Conservation (phyloP, 1,284 basidiomycete species). For the Rhodotorula sp. region DNA sequence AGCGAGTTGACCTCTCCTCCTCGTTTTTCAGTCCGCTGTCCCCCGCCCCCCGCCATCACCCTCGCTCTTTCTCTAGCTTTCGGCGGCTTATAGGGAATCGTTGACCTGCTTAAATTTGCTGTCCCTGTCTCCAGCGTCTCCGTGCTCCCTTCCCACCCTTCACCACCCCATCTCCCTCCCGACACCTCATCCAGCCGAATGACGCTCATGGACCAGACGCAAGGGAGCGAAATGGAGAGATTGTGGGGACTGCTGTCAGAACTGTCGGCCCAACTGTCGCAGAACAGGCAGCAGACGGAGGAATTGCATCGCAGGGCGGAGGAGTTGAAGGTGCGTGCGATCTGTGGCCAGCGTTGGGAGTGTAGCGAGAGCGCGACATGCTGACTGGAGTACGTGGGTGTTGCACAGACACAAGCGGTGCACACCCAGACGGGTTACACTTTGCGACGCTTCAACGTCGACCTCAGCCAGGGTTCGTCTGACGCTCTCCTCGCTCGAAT, state of each 20-base stretch:
- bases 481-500: background rate
- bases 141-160: background rate
- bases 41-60: no score
- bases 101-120: no score
- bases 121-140: background rate
- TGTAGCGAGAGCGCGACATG: background rate
- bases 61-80: no score
- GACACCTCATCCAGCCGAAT: background rate
- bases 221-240: constrained; percentile 36
- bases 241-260: constrained; percentile 42
- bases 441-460: constrained; percentile 86
- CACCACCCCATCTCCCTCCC: background rate
- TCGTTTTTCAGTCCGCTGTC: no score
- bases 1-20: no score
- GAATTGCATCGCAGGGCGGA: constrained; percentile 71
- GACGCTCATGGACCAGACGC: constrained; percentile 27
- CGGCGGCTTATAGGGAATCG: no score
- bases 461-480: constrained; percentile 75
- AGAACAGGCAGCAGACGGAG: constrained; percentile 75
- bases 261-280: constrained; percentile 72
- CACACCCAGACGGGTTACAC: constrained; percentile 75
- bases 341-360: background rate
- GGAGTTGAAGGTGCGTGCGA: constrained; percentile 69
- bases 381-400: background rate
- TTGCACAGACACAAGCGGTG: constrained; percentile 68